These are phyloP conservation scores for Pythium guiyangense DNA, from an alignment of 352 stramenopile species.

Conservation along the genomic window DNA sequence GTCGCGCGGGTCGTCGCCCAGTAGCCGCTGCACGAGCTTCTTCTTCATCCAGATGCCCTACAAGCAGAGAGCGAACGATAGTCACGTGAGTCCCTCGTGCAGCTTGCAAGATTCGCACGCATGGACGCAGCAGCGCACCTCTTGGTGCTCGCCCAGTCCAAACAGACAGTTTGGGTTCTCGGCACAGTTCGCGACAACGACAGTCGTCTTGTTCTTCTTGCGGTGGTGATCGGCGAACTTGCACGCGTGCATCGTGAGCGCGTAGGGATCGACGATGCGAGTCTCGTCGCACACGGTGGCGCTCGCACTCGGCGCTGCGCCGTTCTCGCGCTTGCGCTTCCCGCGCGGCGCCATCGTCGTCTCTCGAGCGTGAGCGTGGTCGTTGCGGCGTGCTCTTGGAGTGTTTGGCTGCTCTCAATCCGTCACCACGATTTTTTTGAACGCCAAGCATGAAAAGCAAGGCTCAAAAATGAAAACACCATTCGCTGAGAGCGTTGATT, in stretches of 20 bases:
- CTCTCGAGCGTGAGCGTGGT: neutral
- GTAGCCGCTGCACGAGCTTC: constrained; percentile 42
- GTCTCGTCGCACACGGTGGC: constrained; percentile 17
- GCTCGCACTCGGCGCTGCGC: constrained; percentile 8
- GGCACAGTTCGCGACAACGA: constrained; percentile 54
- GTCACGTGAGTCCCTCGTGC: neutral
- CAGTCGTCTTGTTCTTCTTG: constrained; percentile 33
- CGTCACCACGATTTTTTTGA: neutral
- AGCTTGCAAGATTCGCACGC: neutral
- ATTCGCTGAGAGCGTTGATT: no score
- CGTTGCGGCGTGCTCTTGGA: neutral
- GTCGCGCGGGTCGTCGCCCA: constrained; percentile 69
- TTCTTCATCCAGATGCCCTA: constrained; percentile 67
- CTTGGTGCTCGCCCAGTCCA: constrained; percentile 70
- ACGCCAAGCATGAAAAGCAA: neutral
- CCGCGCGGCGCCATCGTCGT: constrained; percentile 12
- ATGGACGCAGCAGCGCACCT: constrained; percentile 19
- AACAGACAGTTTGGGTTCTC: constrained; percentile 87
- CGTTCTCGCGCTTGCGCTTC: constrained; percentile 58
- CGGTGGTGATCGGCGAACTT: constrained; percentile 53
- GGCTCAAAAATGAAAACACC: no score
- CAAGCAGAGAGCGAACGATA: neutral
- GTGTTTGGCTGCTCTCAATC: neutral
- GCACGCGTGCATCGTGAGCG: constrained; percentile 35
- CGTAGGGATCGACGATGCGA: constrained; percentile 60